Conservation (phyloP, 345 rosid genomes). For the Eucalyptus marginata region DNA sequence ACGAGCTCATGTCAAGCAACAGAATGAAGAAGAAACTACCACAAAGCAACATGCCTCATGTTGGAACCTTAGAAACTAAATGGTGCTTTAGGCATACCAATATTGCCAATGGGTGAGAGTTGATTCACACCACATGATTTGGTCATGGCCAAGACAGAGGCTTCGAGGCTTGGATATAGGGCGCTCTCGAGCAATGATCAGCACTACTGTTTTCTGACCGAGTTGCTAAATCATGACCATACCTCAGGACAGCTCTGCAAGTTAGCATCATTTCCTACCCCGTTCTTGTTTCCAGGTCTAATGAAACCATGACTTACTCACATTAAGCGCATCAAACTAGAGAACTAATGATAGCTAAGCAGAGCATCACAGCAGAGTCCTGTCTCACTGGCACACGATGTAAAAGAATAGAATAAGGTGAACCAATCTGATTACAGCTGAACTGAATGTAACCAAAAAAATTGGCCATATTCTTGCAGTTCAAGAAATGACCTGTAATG, state of each 20-base stretch:
- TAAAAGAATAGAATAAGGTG: neutral
- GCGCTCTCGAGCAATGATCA: neutral
- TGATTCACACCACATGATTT: neutral
- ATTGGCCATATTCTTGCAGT: neutral
- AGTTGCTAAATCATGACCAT: neutral
- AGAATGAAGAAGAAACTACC: neutral
- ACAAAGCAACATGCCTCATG: neutral
- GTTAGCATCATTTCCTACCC: fast-evolving
- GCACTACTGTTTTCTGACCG: neutral
- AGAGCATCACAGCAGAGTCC: neutral
- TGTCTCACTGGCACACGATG: neutral
- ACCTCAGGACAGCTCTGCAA: neutral
- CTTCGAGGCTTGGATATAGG: neutral
- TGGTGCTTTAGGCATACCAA: neutral
- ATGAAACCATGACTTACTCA: neutral
- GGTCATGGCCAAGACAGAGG: neutral
- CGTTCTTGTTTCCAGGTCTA: neutral
- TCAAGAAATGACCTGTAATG: too few species aligned
- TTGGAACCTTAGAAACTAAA: neutral
- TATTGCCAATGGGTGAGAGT: neutral
- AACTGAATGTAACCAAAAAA: neutral
- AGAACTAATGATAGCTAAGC: neutral
- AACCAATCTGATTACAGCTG: neutral
- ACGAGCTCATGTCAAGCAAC: neutral
- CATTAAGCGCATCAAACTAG: neutral